phyloP scores from a whole-genome alignment of 73 alveolate species.

The Blepharisma stoltei region DNA sequence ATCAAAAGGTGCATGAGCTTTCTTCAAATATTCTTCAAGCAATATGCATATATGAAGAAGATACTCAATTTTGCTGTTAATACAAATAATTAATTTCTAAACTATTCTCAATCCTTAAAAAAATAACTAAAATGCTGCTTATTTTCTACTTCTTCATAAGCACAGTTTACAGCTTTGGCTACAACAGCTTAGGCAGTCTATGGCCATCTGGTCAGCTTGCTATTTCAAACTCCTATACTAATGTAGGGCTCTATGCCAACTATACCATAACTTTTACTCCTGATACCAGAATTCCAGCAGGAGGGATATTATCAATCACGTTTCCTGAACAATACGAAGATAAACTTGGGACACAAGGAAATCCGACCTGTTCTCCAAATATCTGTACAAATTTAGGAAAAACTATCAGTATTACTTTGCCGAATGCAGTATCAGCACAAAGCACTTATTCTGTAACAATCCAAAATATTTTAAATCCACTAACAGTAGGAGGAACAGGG shows the following conservation, averaged over 20 bases:
- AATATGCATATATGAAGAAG: no score
- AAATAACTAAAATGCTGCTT: no score
- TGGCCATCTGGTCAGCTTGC: conserved; percentile 5
- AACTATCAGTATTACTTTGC: background rate
- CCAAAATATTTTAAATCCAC: conserved; percentile 8
- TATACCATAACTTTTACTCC: conserved; percentile 12
- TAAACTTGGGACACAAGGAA: conserved; percentile 27
- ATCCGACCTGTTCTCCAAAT: conserved; percentile 21
- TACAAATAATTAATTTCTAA: no score
- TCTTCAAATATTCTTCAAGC: no score
- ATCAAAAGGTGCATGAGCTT: no score
- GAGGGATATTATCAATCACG: conserved; percentile 3
- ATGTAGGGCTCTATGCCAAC: conserved; percentile 14
- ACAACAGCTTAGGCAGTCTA: background rate
- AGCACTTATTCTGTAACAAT: background rate
- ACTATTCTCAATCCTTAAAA: no score
- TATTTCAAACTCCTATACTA: conserved; percentile 20
- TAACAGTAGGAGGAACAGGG: conserved; percentile 32
- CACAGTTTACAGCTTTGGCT: conserved; percentile 14
- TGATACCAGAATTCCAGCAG: background rate
- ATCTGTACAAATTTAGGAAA: background rate
- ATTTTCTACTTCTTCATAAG: no score
- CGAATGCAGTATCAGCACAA: background rate
- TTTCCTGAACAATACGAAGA: conserved; percentile 27
- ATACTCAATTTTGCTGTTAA: no score